Evolutionary conservation across 2,329 filamentous ascomycete genomes (phyloP).

Genomic region (Pezicula carpinea): DNA sequence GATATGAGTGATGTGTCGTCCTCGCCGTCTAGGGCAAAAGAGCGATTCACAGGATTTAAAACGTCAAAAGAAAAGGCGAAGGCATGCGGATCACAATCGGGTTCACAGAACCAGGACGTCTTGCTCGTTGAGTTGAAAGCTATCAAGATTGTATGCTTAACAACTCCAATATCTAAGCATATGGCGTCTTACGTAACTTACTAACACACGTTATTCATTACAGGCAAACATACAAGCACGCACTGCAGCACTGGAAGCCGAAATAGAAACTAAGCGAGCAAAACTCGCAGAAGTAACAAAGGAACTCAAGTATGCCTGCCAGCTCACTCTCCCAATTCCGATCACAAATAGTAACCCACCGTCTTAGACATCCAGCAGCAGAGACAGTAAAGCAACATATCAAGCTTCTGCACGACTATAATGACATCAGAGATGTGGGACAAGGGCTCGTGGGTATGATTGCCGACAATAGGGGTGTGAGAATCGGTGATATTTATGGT

Average conservation of each 20-base stretch:
- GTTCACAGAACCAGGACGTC: conserved; percentile 17
- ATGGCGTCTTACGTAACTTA: neutral
- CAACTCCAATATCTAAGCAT: neutral
- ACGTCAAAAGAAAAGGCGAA: neutral
- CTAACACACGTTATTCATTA: conserved; percentile 24
- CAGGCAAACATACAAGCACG: conserved; percentile 35
- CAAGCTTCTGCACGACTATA: conserved; percentile 61
- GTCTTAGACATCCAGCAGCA: conserved; percentile 27
- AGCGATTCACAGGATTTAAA: neutral
- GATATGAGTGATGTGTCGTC: neutral
- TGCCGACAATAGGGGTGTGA: conserved; percentile 56
- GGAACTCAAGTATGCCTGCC: conserved; percentile 26
- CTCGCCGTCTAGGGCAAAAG: neutral
- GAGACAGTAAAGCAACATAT: conserved; percentile 59
- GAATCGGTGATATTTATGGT: conserved; percentile 28
- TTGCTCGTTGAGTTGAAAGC: conserved; percentile 24
- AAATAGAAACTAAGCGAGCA: conserved; percentile 22
- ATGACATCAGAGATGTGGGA: conserved; percentile 65
- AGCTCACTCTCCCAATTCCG: neutral
- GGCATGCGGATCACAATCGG: conserved; percentile 2
- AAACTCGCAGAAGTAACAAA: conserved; percentile 32
- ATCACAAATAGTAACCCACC: neutral
- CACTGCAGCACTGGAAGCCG: conserved; percentile 37
- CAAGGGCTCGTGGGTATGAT: conserved; percentile 63
- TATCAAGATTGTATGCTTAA: conserved; percentile 24